A percentile compares a stretch with the other conserved stretches of the same genome.
Conservation (phyloP, 345 rosid species). For the Citrus medica region DNA sequence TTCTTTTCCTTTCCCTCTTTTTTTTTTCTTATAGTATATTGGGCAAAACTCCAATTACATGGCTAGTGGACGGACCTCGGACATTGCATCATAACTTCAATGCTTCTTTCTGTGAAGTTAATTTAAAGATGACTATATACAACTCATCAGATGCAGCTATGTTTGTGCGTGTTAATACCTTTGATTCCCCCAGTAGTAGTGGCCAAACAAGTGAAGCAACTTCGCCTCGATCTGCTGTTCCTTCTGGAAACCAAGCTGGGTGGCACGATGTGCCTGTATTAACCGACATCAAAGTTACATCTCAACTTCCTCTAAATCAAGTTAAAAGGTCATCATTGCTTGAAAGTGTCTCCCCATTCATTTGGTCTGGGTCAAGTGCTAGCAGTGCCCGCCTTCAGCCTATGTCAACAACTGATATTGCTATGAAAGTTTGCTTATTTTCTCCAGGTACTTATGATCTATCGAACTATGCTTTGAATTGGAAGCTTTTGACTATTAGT, state of each 20-base stretch:
- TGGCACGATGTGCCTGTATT: constrained; percentile 54
- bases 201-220: constrained; percentile 28
- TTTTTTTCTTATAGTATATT: constrained; percentile 42
- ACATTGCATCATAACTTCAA: constrained; percentile 60
- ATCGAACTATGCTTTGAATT: constrained; percentile 66
- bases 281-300: constrained; percentile 47
- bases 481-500: constrained; percentile 40
- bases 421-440: constrained; percentile 69
- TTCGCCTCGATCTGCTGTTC: constrained; percentile 8
- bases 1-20: no score
- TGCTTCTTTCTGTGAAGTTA: constrained; percentile 52
- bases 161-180: constrained; percentile 47
- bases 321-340: constrained; percentile 30
- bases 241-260: constrained; percentile 51
- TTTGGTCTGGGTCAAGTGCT: constrained; percentile 81
- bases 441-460: constrained; percentile 77
- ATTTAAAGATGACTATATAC: constrained; percentile 57
- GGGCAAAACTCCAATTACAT: constrained; percentile 63
- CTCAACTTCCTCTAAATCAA: constrained; percentile 35
- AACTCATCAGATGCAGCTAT: constrained; percentile 52
- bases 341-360: constrained; percentile 58
- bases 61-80: constrained; percentile 69
- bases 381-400: constrained; percentile 58
- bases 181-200: constrained; percentile 27
- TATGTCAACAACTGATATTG: constrained; percentile 47